Evolutionary conservation across 2,329 filamentous ascomycete species (phyloP).

Genomic region (Aureobasidium sp.): DNA sequence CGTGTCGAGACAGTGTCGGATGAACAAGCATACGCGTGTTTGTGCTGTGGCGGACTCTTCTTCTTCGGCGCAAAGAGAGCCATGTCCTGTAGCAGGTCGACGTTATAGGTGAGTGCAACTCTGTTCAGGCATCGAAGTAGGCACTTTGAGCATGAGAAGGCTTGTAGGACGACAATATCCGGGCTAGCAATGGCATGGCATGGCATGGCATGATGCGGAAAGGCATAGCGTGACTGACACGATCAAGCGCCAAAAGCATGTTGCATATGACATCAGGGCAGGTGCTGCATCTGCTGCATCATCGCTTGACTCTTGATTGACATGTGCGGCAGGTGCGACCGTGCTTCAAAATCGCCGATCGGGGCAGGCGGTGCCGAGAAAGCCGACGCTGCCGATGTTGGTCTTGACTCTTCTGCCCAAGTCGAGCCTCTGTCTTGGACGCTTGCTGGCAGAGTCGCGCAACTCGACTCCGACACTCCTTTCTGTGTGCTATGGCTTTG

Average conservation of each 20-base stretch:
- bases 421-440: not conserved
- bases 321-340: not conserved
- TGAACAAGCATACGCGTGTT: constrained; percentile 33
- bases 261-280: constrained; percentile 1
- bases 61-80: constrained; percentile 24
- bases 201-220: not conserved
- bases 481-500: not conserved
- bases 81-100: constrained; percentile 11
- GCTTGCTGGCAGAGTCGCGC: not conserved
- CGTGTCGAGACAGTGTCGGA: not conserved
- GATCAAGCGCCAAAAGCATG: not conserved
- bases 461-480: not conserved
- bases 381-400: not conserved
- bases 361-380: not conserved
- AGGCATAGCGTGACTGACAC: not conserved
- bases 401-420: not conserved
- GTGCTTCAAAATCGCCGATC: not conserved
- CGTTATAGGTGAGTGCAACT: not conserved
- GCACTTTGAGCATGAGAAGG: not conserved
- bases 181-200: not conserved
- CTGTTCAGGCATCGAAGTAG: not conserved
- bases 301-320: not conserved
- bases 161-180: not conserved
- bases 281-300: not conserved
- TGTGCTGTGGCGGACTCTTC: constrained; percentile 20